A percentile compares a stretch with the other conserved stretches of the same genome.
phyloP scores from a whole-genome alignment of 2,329 filamentous ascomycete species.

The Juglanconis oblonga region DNA sequence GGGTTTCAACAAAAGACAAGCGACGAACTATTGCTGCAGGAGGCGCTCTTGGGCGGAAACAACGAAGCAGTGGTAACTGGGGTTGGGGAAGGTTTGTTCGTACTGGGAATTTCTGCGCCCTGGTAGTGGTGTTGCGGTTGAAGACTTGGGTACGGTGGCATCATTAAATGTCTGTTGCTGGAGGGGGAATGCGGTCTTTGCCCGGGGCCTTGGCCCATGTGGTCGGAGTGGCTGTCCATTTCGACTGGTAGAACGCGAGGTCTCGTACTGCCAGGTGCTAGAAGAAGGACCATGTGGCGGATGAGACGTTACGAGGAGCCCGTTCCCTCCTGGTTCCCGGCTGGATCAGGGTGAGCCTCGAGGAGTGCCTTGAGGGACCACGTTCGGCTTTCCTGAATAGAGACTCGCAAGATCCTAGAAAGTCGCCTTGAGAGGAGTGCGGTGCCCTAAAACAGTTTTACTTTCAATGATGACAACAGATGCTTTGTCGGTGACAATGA shows the following conservation, averaged over 20 bases:
- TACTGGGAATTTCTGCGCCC: conserved; percentile 51
- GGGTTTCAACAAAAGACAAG: conserved; percentile 1
- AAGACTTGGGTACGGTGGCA: conserved; percentile 44
- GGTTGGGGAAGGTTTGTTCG: conserved; percentile 32
- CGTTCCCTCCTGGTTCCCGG: background rate
- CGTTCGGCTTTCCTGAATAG: background rate
- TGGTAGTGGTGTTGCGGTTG: conserved; percentile 28
- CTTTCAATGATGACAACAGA: too few relatives aligned
- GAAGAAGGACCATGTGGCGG: background rate
- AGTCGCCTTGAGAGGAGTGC: too few relatives aligned
- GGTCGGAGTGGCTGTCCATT: conserved; percentile 18
- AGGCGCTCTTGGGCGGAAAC: conserved; percentile 40
- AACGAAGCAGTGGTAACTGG: conserved; percentile 34
- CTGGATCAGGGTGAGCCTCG: background rate
- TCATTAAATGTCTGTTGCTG: conserved; percentile 15
- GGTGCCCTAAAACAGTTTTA: too few relatives aligned
- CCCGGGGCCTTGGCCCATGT: conserved; percentile 14
- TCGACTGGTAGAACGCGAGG: conserved; percentile 1
- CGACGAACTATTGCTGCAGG: conserved; percentile 31
- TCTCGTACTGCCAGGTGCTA: background rate
- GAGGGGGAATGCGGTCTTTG: conserved; percentile 13
- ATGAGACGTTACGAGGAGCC: background rate
- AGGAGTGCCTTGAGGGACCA: background rate
- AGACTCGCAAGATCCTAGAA: too few relatives aligned
- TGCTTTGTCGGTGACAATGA: too few relatives aligned